These are phyloP conservation scores for Sugiyamaella paludigena DNA, from an alignment of 1,139 yeast genomes.

Conservation along the genomic window DNA sequence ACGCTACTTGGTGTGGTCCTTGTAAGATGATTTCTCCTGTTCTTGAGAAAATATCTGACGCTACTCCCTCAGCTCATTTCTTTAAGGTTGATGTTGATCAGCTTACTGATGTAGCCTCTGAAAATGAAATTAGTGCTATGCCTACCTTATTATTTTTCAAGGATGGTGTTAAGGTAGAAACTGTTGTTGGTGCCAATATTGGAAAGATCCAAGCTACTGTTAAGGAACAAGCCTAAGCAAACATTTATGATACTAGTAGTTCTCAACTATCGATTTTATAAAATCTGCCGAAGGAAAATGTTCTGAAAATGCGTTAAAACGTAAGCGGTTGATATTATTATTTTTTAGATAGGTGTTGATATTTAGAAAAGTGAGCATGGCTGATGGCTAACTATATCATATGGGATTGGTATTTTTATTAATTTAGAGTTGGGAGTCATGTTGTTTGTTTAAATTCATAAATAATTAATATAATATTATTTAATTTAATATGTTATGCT, in stretches of 20 bases:
- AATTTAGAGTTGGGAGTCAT: not conserved
- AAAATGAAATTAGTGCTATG: constrained; percentile 78
- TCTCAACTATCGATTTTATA: not conserved
- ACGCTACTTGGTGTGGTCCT: constrained; percentile 97
- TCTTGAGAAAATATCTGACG: constrained; percentile 67
- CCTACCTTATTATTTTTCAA: constrained; percentile 83
- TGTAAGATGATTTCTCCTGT: constrained; percentile 94
- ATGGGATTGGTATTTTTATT: too few relatives aligned
- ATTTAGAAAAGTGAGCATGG: too few relatives aligned
- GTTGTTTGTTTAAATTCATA: too few relatives aligned
- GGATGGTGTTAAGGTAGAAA: constrained; percentile 66
- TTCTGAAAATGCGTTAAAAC: not conserved
- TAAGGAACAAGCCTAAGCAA: constrained; percentile 29
- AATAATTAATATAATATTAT: too few relatives aligned
- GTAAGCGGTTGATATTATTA: too few relatives aligned
- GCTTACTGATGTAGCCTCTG: constrained; percentile 67
- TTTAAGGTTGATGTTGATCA: constrained; percentile 85
- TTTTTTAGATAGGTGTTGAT: too few relatives aligned
- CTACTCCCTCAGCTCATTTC: constrained; percentile 61
- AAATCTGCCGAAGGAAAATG: not conserved
- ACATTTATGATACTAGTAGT: not conserved
- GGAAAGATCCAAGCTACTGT: constrained; percentile 72
- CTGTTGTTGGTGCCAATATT: constrained; percentile 86
- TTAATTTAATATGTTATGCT: too few relatives aligned
- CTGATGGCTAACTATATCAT: too few relatives aligned